Percentiles rank a stretch among this genome's conserved stretches.
Evolutionary conservation across 371 early-diverging fungal species (phyloP).

Genomic region (Phascolomyces articulosus): DNA sequence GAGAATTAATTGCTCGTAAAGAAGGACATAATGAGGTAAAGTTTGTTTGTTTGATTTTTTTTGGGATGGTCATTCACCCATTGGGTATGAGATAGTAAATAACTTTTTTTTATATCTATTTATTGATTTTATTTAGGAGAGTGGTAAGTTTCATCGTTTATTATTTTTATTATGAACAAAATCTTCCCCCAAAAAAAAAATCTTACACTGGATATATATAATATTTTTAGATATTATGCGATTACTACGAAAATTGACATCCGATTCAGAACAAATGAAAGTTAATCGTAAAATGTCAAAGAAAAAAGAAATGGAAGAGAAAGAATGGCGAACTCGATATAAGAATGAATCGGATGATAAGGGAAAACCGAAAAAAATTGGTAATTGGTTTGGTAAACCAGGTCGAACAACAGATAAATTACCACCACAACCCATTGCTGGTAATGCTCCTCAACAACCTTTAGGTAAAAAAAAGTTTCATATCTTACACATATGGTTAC

Average conservation of each 20-base stretch:
- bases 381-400: slow-evolving; percentile 34
- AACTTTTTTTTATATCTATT: neutral
- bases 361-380: slow-evolving; percentile 18
- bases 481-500: no score
- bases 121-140: slow-evolving; percentile 11
- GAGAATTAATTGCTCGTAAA: slow-evolving; percentile 49
- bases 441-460: slow-evolving; percentile 2
- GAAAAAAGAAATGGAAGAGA: slow-evolving; percentile 14
- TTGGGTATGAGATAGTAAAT: neutral
- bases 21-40: slow-evolving; percentile 30
- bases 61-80: no score
- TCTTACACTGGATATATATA: neutral
- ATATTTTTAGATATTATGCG: slow-evolving; percentile 23
- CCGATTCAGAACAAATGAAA: slow-evolving; percentile 30
- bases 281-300: slow-evolving; percentile 25
- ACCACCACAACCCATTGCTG: slow-evolving; percentile 16
- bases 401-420: slow-evolving; percentile 14
- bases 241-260: slow-evolving; percentile 20
- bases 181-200: no score
- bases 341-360: slow-evolving; percentile 21
- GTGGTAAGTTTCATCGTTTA: slow-evolving; percentile 8
- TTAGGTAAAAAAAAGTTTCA: slow-evolving; percentile 9
- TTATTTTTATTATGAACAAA: no score
- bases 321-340: slow-evolving; percentile 10
- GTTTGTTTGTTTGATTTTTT: no score